Percentiles rank a stretch among this genome's conserved stretches.
Conservation (phyloP, 768 basidiomycete species). For the Rhizopogon rudus region DNA sequence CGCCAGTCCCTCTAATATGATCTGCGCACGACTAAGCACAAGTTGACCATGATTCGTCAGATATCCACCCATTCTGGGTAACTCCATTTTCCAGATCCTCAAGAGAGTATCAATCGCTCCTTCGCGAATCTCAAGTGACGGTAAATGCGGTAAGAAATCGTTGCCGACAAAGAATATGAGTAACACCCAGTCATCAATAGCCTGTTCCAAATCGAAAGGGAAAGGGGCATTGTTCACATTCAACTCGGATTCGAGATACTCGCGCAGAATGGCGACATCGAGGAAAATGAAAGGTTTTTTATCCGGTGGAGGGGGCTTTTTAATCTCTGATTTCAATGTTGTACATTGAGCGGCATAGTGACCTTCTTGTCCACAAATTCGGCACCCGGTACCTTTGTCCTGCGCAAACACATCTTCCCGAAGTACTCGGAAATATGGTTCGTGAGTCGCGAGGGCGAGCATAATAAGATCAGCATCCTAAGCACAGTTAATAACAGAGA, state of each 20-base stretch:
- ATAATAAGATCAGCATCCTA: slow-evolving; percentile 99
- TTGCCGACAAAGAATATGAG: slow-evolving; percentile 99
- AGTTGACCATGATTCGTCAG: slow-evolving; percentile 89
- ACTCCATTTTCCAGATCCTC: slow-evolving; percentile 91
- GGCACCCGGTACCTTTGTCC: slow-evolving; percentile 74
- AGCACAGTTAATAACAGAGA: slow-evolving; percentile 8
- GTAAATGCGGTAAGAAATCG: slow-evolving; percentile 94
- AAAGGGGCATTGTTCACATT: slow-evolving; percentile 73
- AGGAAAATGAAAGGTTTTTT: slow-evolving; percentile 99
- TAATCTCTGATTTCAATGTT: slow-evolving; percentile 63
- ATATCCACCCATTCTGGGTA: slow-evolving; percentile 97
- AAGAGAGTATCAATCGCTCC: slow-evolving; percentile 97
- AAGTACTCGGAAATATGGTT: slow-evolving; percentile 95
- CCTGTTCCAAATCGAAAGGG: slow-evolving; percentile 90
- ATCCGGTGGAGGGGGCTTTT: slow-evolving; percentile 50
- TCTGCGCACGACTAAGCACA: slow-evolving; percentile 80
- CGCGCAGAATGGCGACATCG: slow-evolving; percentile 91
- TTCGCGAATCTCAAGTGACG: slow-evolving; percentile 97
- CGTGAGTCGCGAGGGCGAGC: slow-evolving; percentile 96
- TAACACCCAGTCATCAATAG: slow-evolving; percentile 99
- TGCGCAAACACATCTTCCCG: slow-evolving; percentile 97
- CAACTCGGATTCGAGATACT: slow-evolving; percentile 97
- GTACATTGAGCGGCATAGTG: slow-evolving; percentile 96
- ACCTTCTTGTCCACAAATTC: slow-evolving; percentile 91
- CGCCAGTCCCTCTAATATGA: slow-evolving; percentile 96